These are phyloP conservation scores for Rhododendron ferrugineum DNA, from an alignment of 148 eudicot species.

Conservation along the genomic window DNA sequence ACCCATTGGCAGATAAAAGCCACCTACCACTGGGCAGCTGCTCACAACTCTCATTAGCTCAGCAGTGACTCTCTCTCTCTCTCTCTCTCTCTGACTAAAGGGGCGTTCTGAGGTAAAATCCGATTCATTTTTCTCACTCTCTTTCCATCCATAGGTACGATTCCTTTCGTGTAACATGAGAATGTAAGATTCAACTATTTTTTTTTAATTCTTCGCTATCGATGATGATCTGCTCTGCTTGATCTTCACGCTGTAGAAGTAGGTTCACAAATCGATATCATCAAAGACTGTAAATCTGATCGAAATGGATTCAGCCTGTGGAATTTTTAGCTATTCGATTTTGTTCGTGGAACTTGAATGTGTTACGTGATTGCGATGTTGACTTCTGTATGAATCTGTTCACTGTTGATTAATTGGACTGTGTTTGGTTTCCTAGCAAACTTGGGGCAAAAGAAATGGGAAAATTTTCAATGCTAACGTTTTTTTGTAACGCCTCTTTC, in stretches of 20 bases:
- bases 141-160: neutral
- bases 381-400: neutral
- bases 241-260: neutral
- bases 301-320: neutral
- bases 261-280: neutral
- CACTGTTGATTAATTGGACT: neutral
- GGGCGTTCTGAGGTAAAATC: slow-evolving; percentile 19
- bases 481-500: neutral
- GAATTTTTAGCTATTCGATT: neutral
- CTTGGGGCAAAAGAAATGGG: neutral
- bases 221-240: slow-evolving; percentile 5
- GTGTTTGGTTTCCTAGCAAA: neutral
- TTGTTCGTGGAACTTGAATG: neutral
- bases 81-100: neutral
- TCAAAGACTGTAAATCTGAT: neutral
- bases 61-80: neutral
- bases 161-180: neutral
- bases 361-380: neutral
- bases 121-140: neutral
- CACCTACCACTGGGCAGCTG: neutral
- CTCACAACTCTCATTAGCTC: neutral
- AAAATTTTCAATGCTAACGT: neutral
- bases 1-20: neutral
- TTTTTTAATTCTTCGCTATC: neutral
- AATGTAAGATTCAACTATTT: neutral